Evolutionary conservation across 1,284 basidiomycete species (phyloP), one percentile per base, ranked within the genome.

Genomic region (Pascua sp.): DNA sequence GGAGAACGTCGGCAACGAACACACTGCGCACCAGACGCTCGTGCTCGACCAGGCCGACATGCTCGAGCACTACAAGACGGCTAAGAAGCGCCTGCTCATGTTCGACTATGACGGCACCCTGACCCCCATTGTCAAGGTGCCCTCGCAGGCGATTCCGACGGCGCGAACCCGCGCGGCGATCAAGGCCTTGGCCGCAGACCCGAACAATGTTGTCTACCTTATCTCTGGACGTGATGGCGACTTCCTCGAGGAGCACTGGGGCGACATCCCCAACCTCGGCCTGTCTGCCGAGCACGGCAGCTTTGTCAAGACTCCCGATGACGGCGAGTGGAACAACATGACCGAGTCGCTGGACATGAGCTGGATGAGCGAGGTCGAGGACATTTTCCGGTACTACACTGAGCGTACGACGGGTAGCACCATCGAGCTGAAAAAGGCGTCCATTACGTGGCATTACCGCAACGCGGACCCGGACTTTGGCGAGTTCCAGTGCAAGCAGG

Each of bases 101-200:
- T 94, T 98, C 69, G 96, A 98, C 78, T 98, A 98, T 74, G 95
- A 97, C 74, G 95, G 95, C 10, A 98, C 96, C 0, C 84, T 98
- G 58, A 89, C 95, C 0, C 95, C 95, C 1, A 98, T 98, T 72
- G 95, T 98, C 73, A 96, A 93, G 79, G 85, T 86, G 12, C 95
- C 96, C 0, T 86, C 87, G 47, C 88, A 88, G 79, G 95, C 96
- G 1, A 79, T 89, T 9, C 95, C 95, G 0, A 88, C 91, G 0
- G 77, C 83, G 13, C 81, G 84, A 24, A 87, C 95, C 15, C 83
- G 95, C 32, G 80, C 83, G 46, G 89, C 90, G 1, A 85, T 98
- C 57, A 78, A 84, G 48, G 78, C 80, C 55, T 83, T 98, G 39
- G 80, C 86, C 1, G 79, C 81, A 11, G 94, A 98, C 75, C 87